phyloP scores from a whole-genome alignment of 2,329 filamentous ascomycete genomes.

The Fragosphaeria purpurea region DNA sequence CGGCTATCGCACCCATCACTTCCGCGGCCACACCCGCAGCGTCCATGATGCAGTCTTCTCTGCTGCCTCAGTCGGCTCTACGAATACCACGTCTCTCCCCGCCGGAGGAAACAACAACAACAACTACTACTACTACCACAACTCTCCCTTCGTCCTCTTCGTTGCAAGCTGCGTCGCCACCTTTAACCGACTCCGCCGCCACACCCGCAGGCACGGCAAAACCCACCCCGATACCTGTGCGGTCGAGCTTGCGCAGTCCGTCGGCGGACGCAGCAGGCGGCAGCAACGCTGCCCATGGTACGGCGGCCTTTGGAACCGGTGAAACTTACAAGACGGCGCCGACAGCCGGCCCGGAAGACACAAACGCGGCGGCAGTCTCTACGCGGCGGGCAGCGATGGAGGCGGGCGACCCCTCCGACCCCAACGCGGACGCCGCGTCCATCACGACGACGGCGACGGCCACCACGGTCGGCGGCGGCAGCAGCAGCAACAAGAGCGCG shows the following conservation, averaged over 20 bases:
- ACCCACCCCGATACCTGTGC: background rate
- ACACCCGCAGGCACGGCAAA: background rate
- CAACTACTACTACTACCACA: background rate
- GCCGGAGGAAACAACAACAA: background rate
- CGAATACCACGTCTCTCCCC: background rate
- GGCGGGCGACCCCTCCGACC: background rate
- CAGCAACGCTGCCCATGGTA: background rate
- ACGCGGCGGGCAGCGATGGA: background rate
- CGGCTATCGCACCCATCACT: no score
- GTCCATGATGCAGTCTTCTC: constrained; percentile 1
- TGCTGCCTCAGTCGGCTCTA: constrained; percentile 1
- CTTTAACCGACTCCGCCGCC: no score
- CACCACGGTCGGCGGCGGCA: constrained; percentile 32
- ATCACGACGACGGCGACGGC: constrained; percentile 19
- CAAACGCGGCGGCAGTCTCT: background rate
- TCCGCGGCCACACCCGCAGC: background rate
- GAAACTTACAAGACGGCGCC: constrained; percentile 5
- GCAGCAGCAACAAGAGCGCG: constrained; percentile 24
- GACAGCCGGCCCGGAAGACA: background rate
- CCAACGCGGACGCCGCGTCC: constrained; percentile 7
- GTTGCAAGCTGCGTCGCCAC: no score
- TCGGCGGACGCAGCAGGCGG: background rate
- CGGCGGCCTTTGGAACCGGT: background rate
- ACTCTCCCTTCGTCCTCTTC: background rate
- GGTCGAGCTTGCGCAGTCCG: background rate